Evolutionary conservation across 2,329 filamentous ascomycete species (phyloP).

Genomic region (Thielaviopsis euricoi): DNA sequence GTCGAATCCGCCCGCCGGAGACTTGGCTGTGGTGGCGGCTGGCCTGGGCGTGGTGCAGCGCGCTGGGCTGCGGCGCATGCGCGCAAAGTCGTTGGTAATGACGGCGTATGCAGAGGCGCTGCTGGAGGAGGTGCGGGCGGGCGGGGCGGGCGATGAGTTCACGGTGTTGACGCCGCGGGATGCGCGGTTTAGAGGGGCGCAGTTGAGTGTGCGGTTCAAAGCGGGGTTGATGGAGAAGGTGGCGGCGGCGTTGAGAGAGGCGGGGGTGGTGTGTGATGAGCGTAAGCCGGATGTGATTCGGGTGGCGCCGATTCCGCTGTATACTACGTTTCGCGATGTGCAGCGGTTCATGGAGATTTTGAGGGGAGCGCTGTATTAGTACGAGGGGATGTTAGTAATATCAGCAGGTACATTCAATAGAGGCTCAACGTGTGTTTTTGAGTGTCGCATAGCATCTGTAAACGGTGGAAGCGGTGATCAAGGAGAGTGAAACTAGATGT

Average conservation of each 20-base stretch:
- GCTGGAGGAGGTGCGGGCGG: slow-evolving; percentile 23
- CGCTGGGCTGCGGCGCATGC: slow-evolving; percentile 51
- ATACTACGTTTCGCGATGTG: slow-evolving; percentile 66
- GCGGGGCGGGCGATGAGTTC: slow-evolving; percentile 27
- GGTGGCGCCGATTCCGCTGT: slow-evolving; percentile 69
- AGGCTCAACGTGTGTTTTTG: too few species aligned
- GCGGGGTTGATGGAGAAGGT: slow-evolving; percentile 56
- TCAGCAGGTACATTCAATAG: too few species aligned
- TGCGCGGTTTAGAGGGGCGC: slow-evolving; percentile 54
- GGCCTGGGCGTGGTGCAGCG: slow-evolving; percentile 58
- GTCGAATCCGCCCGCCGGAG: slow-evolving; percentile 63
- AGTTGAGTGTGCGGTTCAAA: slow-evolving; percentile 57
- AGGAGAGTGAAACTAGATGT: too few species aligned
- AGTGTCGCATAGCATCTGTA: too few species aligned
- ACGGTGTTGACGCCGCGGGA: slow-evolving; percentile 53
- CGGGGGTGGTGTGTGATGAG: slow-evolving; percentile 66
- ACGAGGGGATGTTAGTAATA: too few species aligned
- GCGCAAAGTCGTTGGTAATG: slow-evolving; percentile 53
- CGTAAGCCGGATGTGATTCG: slow-evolving; percentile 72
- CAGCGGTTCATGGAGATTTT: slow-evolving; percentile 30
- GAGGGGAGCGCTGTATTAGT: slow-evolving; percentile 17
- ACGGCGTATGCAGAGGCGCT: slow-evolving; percentile 64
- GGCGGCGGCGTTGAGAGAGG: slow-evolving; percentile 43
- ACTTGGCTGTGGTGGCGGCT: slow-evolving; percentile 58
- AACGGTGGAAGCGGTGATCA: too few species aligned